Evolutionary conservation across 2,329 filamentous ascomycete genomes (phyloP).

Genomic region (Metarhizium album): DNA sequence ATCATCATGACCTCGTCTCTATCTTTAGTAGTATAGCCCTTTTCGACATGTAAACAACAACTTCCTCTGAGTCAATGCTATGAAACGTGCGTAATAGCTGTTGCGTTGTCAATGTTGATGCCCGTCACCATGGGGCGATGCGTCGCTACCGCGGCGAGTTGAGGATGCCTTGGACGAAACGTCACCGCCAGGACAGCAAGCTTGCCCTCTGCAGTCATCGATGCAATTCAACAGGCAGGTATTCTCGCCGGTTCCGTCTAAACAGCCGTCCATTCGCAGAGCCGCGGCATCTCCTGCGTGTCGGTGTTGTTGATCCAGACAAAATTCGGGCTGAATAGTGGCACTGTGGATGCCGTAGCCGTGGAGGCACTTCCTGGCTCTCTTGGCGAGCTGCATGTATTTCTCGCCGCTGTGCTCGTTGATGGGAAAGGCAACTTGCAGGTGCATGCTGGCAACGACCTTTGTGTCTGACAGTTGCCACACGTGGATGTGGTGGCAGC

Average conservation of each 20-base stretch:
- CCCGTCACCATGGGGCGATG: constrained; percentile 15
- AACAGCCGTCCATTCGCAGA: constrained; percentile 24
- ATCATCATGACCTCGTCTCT: too few species aligned
- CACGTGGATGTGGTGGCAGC: constrained; percentile 92
- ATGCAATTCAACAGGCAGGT: constrained; percentile 39
- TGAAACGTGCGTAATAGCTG: neutral
- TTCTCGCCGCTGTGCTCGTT: constrained; percentile 65
- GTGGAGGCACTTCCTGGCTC: constrained; percentile 80
- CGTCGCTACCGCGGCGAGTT: constrained; percentile 24
- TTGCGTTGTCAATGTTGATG: neutral
- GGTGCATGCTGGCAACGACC: constrained; percentile 83
- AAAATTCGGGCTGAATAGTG: constrained; percentile 93
- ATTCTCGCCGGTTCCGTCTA: constrained; percentile 18
- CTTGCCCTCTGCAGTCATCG: constrained; percentile 25
- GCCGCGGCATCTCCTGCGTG: constrained; percentile 26
- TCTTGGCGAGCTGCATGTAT: constrained; percentile 84
- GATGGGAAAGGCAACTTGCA: constrained; percentile 85
- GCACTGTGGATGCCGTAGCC: constrained; percentile 94
- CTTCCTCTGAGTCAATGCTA: neutral
- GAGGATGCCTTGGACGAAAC: constrained; percentile 24
- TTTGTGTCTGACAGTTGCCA: constrained; percentile 97
- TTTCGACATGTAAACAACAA: neutral
- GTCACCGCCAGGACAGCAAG: constrained; percentile 21
- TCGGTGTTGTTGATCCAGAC: constrained; percentile 37
- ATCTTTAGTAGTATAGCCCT: neutral